Evolutionary conservation across 1,284 basidiomycete genomes (phyloP), one percentile per base, ranked within the genome.

Genomic region (Phenoliferia sp.): DNA sequence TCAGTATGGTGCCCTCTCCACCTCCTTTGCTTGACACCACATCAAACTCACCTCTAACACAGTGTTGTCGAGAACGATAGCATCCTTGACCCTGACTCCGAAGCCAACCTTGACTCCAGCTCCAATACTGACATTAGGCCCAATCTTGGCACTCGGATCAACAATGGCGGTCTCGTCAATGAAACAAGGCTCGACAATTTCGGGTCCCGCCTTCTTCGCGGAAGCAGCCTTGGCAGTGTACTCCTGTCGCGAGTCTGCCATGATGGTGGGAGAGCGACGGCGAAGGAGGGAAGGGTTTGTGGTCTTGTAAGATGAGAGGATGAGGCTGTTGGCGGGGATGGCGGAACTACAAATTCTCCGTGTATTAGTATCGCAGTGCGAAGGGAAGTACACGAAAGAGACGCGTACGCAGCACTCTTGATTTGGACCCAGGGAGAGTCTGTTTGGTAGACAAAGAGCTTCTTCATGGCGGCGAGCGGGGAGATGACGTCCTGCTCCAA

Each of bases 401-500:
- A 16, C 17, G 76, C 78, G 70, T 69, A 81, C 78, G 81, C 82
- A 56, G 82, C 82, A 26, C 80, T 80, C 79, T 84, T 84, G 78
- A 84, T 82, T 71, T 83, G 82, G 36, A 80, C 76, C 82, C 82
- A 84, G 69, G 81, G 81, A 54, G 80, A 78, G 19, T 72, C 77
- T n/a, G 80, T 80, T 74, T 80, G 78, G 78, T 80, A 82, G 10
- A 82, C 83, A 69, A 79, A 82, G 66, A 84, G 80, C 76, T 83
- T 83, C 66, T 77, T 77, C 36, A 74, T 65, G 17, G 80, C 78
- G 1, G 81, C 81, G 6, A 84, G 76, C 16, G 82, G 82, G 9
- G 80, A 80, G 57, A 84, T 80, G 56, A 84, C 82, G 70, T 84
- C 82, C 74, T 83, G 82, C 71, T 84, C 83, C 36, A 84, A 76